These are phyloP conservation scores for Cicer judaicum DNA, from an alignment of 306 rosid genomes.

Conservation along the genomic window DNA sequence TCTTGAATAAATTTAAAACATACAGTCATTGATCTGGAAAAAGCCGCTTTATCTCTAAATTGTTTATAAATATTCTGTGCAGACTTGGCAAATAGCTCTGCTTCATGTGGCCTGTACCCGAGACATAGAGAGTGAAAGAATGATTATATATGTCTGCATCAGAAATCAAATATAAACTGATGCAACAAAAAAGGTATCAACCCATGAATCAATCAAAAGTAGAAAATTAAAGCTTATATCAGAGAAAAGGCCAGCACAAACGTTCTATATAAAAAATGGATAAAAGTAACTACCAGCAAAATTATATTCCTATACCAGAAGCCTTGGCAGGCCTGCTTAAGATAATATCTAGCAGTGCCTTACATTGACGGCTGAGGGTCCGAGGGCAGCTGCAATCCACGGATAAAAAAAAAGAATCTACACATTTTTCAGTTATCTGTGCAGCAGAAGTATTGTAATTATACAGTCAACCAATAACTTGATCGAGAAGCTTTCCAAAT, in stretches of 20 bases:
- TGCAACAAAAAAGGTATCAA: not conserved
- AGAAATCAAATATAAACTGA: conserved; percentile 18
- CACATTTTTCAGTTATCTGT: not conserved
- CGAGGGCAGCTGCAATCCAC: not conserved
- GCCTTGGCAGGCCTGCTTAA: not conserved
- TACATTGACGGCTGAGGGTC: not conserved
- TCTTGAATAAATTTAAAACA: conserved; percentile 24
- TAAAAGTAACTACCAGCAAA: conserved; percentile 7
- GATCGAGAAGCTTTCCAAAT: conserved; percentile 2
- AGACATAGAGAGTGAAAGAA: not conserved
- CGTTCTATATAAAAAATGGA: conserved; percentile 14
- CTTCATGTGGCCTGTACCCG: conserved; percentile 82
- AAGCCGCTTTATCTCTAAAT: conserved; percentile 91
- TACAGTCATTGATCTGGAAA: conserved; percentile 89
- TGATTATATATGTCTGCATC: not conserved
- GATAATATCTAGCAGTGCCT: conserved; percentile 5
- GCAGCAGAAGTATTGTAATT: not conserved
- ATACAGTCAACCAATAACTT: conserved; percentile 10
- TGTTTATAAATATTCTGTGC: conserved; percentile 76
- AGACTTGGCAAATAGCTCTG: conserved; percentile 81
- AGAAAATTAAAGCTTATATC: conserved; percentile 1
- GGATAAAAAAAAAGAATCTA: not conserved
- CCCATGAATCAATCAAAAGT: conserved; percentile 19
- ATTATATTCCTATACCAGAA: conserved; percentile 1
- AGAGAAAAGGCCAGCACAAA: conserved; percentile 3